Conservation (phyloP, 78 protist species). For the Chrysochromulina parva region DNA sequence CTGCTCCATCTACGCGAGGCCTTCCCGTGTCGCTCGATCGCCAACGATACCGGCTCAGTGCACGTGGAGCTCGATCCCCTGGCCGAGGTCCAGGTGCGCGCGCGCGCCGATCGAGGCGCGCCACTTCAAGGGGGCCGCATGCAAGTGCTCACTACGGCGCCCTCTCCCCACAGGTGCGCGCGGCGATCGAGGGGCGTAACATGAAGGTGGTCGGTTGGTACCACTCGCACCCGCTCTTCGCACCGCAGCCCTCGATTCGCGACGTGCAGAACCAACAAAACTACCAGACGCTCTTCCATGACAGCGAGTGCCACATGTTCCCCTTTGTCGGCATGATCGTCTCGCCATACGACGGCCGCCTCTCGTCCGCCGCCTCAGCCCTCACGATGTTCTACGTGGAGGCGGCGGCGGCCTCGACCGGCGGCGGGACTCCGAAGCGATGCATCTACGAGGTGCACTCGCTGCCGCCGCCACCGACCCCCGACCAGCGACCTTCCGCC, state of each 20-base stretch:
- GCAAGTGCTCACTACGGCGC: no score
- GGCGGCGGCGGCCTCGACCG: no score
- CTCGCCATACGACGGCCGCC: not conserved
- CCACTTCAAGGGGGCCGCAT: not conserved
- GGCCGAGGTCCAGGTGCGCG: not conserved
- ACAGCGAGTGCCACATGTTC: not conserved
- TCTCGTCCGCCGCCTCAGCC: no score
- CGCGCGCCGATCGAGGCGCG: no score
- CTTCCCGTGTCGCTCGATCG: no score
- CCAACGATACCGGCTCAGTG: not conserved
- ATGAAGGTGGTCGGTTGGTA: conserved; percentile 78
- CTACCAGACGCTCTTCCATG: not conserved
- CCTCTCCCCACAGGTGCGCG: no score
- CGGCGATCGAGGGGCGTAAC: not conserved
- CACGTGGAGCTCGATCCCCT: not conserved
- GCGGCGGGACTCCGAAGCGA: no score
- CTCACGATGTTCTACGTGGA: no score
- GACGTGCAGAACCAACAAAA: conserved; percentile 71
- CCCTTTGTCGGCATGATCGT: not conserved
- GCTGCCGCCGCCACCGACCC: no score
- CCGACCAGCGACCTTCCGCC: no score
- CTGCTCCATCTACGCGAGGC: no score
- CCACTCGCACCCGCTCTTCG: conserved; percentile 77
- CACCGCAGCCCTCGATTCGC: conserved; percentile 68
- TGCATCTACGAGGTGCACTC: no score